A percentile compares a stretch with the other conserved stretches of the same genome.
These are phyloP conservation scores for Podila epicladia DNA, from an alignment of 192 early-diverging fungal species.

Conservation along the genomic window DNA sequence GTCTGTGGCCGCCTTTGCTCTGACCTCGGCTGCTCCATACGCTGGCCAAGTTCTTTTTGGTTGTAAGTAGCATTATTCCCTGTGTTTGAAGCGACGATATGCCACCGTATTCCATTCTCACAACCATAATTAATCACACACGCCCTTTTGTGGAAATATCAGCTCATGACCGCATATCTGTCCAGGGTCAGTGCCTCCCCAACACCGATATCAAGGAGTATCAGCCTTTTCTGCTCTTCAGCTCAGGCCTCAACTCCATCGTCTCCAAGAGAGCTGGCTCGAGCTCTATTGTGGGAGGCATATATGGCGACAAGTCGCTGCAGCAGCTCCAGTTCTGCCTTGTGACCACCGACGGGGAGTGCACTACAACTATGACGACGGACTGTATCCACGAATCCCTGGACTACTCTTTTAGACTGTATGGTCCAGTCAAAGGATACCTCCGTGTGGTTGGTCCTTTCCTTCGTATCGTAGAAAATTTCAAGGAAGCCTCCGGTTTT, in stretches of 20 bases:
- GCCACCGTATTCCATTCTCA: too few relatives aligned
- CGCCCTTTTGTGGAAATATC: too few relatives aligned
- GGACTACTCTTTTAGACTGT: constrained; percentile 7
- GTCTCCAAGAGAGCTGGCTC: background rate
- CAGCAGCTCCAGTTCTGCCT: constrained; percentile 9
- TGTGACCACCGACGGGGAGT: constrained; percentile 8
- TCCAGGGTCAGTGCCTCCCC: too few relatives aligned
- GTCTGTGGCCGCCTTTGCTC: too few relatives aligned
- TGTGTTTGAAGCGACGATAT: too few relatives aligned
- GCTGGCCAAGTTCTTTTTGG: too few relatives aligned
- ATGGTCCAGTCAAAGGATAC: constrained; percentile 5
- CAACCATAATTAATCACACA: too few relatives aligned
- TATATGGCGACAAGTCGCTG: constrained; percentile 4
- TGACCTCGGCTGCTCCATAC: too few relatives aligned
- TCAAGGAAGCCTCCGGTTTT: background rate
- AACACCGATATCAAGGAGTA: background rate
- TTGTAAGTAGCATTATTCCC: too few relatives aligned
- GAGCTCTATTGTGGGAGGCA: constrained; percentile 4
- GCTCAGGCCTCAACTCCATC: background rate
- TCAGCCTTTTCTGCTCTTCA: constrained; percentile 6
- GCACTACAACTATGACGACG: background rate
- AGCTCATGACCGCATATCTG: too few relatives aligned
- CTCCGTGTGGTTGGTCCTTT: background rate
- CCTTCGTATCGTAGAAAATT: background rate
- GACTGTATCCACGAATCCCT: constrained; percentile 16